Evolutionary conservation across 73 alveolate genomes (phyloP).

Genomic region (Paramecium bursaria): DNA sequence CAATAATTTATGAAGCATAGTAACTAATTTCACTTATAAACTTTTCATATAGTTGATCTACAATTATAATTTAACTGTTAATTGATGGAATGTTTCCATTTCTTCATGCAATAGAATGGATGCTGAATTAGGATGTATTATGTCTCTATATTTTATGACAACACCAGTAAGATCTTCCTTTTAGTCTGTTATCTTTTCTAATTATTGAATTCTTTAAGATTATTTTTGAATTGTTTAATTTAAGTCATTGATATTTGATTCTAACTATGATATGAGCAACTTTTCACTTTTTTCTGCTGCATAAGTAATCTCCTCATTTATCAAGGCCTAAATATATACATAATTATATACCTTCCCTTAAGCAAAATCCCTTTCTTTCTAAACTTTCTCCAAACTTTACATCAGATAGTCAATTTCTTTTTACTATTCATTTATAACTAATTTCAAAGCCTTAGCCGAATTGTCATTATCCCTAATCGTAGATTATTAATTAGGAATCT

Average conservation of each 20-base stretch:
- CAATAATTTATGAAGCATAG: constrained; percentile 12
- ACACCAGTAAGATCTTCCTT: constrained; percentile 40
- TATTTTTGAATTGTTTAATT: constrained; percentile 28
- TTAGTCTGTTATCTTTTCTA: constrained; percentile 42
- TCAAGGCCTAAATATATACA: too few species aligned
- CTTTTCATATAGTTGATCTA: constrained; percentile 22
- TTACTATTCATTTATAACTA: constrained; percentile 37
- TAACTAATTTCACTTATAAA: constrained; percentile 39
- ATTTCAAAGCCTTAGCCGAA: constrained; percentile 14
- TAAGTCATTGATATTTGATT: constrained; percentile 8
- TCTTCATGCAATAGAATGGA: constrained; percentile 44
- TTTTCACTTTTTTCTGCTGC: constrained; percentile 59
- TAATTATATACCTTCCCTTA: too few species aligned
- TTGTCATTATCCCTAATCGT: constrained; percentile 37
- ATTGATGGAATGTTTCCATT: constrained; percentile 43
- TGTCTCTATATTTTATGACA: constrained; percentile 36
- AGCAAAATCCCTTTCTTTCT: constrained; percentile 57
- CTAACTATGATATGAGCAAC: constrained; percentile 22
- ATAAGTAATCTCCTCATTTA: constrained; percentile 51
- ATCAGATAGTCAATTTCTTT: constrained; percentile 55
- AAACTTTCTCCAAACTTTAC: constrained; percentile 47
- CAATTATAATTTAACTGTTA: constrained; percentile 25
- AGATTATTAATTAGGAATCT: constrained; percentile 33
- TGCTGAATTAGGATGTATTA: constrained; percentile 48
- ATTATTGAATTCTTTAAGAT: neutral